Conservation (phyloP, 306 rosid species). For the Vicia villosa region DNA sequence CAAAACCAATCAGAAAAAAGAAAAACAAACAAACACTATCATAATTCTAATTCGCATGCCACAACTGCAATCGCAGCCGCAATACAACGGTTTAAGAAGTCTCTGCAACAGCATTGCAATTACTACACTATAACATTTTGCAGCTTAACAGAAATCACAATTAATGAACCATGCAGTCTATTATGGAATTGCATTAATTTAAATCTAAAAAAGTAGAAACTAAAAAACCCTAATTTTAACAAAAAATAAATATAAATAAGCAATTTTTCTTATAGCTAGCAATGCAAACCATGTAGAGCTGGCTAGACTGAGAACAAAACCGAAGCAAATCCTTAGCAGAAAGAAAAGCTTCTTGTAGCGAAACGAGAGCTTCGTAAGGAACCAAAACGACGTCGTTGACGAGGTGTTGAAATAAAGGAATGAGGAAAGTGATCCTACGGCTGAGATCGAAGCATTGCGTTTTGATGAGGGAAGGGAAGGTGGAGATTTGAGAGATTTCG, state of each 20-base stretch:
- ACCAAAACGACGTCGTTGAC: slow-evolving; percentile 14
- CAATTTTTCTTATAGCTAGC: neutral
- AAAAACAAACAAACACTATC: neutral
- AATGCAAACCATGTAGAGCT: slow-evolving; percentile 42
- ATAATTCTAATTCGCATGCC: neutral
- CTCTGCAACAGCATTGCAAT: too few species aligned
- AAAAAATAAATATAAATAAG: neutral
- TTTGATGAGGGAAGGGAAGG: slow-evolving; percentile 36
- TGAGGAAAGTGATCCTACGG: slow-evolving; percentile 41
- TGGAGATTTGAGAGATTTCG: slow-evolving; percentile 32
- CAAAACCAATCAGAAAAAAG: neutral
- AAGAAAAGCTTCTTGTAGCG: slow-evolving; percentile 23
- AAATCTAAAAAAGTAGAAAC: neutral
- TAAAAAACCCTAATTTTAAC: neutral
- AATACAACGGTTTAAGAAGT: too few species aligned
- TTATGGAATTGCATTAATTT: neutral
- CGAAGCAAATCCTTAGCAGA: slow-evolving; percentile 38
- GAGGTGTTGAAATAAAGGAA: slow-evolving; percentile 42
- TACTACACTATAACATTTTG: too few species aligned
- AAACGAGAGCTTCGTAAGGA: neutral
- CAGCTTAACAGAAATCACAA: neutral
- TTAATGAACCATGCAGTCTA: neutral
- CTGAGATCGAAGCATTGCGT: slow-evolving; percentile 41
- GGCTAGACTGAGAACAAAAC: slow-evolving; percentile 35
- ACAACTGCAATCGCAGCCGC: neutral